Evolutionary conservation across 345 rosid species (phyloP).

Genomic region (Gossypium australe): DNA sequence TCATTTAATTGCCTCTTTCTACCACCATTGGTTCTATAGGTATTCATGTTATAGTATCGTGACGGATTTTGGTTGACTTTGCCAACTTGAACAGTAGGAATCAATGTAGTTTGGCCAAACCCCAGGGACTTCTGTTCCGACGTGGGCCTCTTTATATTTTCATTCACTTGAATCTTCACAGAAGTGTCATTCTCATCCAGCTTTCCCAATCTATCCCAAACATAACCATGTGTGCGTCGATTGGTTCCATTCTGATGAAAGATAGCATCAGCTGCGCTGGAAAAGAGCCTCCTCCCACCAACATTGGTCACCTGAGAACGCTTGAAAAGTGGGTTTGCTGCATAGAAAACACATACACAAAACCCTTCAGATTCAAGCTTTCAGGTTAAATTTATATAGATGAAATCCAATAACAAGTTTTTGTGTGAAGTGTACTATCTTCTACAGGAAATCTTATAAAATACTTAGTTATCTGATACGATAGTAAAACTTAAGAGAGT

Average conservation of each 20-base stretch:
- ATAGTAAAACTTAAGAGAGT: background rate
- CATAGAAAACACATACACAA: background rate
- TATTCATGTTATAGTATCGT: background rate
- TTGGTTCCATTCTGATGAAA: background rate
- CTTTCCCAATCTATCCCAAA: constrained; percentile 15
- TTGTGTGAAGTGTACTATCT: background rate
- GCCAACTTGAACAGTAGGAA: background rate
- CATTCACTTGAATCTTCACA: background rate
- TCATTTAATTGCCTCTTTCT: constrained; percentile 9
- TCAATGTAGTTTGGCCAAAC: constrained; percentile 1
- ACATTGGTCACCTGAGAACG: constrained; percentile 1
- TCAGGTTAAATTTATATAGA: background rate
- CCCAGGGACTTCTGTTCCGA: background rate
- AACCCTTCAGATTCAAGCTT: background rate
- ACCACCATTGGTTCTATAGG: background rate
- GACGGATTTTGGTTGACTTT: background rate
- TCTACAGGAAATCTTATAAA: background rate
- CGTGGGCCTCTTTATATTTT: background rate
- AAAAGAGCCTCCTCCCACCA: constrained; percentile 3
- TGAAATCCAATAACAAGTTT: background rate
- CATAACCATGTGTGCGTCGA: background rate
- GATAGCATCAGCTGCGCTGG: constrained; percentile 10
- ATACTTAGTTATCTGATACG: background rate
- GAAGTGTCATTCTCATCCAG: background rate
- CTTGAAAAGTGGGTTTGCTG: background rate